Base-by-base conservation (phyloP, 2,329 filamentous ascomycete genomes). In the Penicillium sp. region DNA sequence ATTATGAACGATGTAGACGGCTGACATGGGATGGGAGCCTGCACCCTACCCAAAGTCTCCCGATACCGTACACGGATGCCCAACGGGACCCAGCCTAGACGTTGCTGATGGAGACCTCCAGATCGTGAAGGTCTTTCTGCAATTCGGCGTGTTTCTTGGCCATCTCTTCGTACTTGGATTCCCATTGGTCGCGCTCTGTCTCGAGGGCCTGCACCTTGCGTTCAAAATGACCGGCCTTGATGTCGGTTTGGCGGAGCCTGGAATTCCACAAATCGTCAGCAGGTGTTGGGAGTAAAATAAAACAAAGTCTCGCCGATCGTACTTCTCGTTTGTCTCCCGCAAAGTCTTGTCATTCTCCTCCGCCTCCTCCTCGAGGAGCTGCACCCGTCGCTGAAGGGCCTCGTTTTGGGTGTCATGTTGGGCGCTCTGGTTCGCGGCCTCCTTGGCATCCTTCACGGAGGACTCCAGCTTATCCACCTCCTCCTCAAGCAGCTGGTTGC, bases 161-260 rank as follows among this genome's bases (percentile, higher is more conserved):
- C 84, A 95, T 93, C 68, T 96, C 90, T 73, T 96, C 92, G 73
- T 93, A 96, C 76, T 98, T 96, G 69, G 76, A 66, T 76, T 96
- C 92, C 89, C 89, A 95, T 69, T 89, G 80, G 70, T 95, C 88
- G 60, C 86, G 84, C 66, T 89, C 80, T 62, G 79, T 75, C 74
- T 98, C 92, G 62, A 95, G 82, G 59, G 92, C 90, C 71, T 95
- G 87, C 56, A 96, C 92, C 77, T 96, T 96, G 72, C 92, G 92
- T 76, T 98, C 92, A 71, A 90, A 96, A 75, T 98, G 90, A 60
- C 90, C 92, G 61, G 90, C 89, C 78, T 96, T 96, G 73, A 96
- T 88, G 67, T 98, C 92, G 72, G 92, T 95, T 75, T 95, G 89
- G 68, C 92, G 89, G 64, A 96, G 86, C 74, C 92, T 98, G 30